Evolutionary conservation across 257 asterid species (phyloP).

Genomic region (Thymus quinquecostatus): DNA sequence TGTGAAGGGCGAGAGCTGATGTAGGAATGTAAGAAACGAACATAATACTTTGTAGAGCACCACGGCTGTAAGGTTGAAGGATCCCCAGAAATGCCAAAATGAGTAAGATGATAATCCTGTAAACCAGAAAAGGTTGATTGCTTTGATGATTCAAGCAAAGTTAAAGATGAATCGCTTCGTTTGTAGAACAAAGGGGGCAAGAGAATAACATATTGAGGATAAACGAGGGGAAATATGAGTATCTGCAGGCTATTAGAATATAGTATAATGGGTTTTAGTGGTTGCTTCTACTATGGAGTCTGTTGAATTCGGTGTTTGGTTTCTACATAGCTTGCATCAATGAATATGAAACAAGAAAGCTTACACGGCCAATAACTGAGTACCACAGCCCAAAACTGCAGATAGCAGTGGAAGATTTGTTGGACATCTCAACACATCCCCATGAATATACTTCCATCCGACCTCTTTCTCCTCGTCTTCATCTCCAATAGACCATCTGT

Average conservation of each 20-base stretch:
- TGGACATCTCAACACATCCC: constrained; percentile 75
- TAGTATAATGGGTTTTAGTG: too few relatives aligned
- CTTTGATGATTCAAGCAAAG: constrained; percentile 18
- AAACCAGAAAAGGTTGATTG: constrained; percentile 12
- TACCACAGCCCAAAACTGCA: constrained; percentile 80
- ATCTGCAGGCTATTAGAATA: neutral
- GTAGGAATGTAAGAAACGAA: constrained; percentile 63
- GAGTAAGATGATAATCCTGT: constrained; percentile 67
- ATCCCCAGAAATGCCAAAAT: constrained; percentile 62
- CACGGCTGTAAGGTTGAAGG: constrained; percentile 76
- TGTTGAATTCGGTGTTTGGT: too few relatives aligned
- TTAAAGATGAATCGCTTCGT: neutral
- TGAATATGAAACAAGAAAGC: constrained; percentile 23
- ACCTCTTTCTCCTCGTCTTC: constrained; percentile 88
- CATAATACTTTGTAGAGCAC: constrained; percentile 57
- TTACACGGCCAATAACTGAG: constrained; percentile 74
- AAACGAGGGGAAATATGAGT: neutral
- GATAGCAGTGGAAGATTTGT: constrained; percentile 59
- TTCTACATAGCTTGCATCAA: neutral
- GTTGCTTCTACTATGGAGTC: too few relatives aligned
- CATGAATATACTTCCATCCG: constrained; percentile 77
- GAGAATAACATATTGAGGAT: neutral
- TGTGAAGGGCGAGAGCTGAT: constrained; percentile 75
- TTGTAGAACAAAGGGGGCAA: neutral
- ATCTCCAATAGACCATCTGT: constrained; percentile 70